Evolutionary conservation across 805 yeast genomes (phyloP), one percentile per base, ranked within the genome.

Genomic region (Tanozyma kutaoensis): DNA sequence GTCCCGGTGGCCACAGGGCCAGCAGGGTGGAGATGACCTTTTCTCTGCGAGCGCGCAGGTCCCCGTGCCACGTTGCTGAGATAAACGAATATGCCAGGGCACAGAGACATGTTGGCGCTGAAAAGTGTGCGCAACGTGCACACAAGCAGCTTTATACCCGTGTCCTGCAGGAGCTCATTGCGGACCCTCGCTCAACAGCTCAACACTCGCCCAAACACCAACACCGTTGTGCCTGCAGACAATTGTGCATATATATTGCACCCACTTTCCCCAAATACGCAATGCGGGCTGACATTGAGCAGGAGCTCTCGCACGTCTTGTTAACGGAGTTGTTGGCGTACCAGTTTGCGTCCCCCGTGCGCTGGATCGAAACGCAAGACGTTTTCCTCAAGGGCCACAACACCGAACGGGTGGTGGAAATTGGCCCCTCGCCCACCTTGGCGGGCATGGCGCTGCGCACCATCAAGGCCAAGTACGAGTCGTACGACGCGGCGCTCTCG

Each of bases 301-400:
- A 91, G 64, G 97, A 91, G 55, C 72, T 91, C 40, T 93, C 98
- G 41, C 97, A 91, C 54, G 76, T 81, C 40, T 67, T 91, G 39
- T 69, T 91, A 52, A 85, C 96, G 15, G 99, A 91, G 69, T 74
- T 91, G 43, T 69, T 91, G 61, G 97, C 98, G 29, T 91, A 86
- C 62, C 99, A 91, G 60, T 91, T 91, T 49, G 99, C 99, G 26
- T 86, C 96, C 36, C 98, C 99, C 25, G 99, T 91, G 39, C 76
- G 97, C 69, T 91, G 99, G 97, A 91, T 93, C 55, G 98, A 93
- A 55, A 91, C 98, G 36, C 99, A 91, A 61, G 98, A 91, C 63
- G 97, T 91, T 32, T 80, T 91, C 52, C 71, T 91, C 52, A 80
- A 81, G 54, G 91, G 85, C 44, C 78, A 73, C 71, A 85, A 88